Evolutionary conservation across 495 filamentous ascomycete genomes (phyloP).

Genomic region (Apodospora peruviana): DNA sequence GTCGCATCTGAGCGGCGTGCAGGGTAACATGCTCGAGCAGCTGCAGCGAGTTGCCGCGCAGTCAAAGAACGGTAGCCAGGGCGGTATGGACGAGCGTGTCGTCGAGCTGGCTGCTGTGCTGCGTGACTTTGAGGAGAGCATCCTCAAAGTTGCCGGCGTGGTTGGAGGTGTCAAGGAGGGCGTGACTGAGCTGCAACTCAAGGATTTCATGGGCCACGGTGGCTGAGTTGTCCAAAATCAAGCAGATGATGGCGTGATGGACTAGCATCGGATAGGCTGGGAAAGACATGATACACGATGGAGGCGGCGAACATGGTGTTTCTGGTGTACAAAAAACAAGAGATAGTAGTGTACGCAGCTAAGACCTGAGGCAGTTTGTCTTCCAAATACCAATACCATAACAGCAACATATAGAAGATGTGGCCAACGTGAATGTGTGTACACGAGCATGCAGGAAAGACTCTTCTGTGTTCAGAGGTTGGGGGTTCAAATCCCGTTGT

Average conservation of each 20-base stretch:
- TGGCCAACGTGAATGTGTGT: too few species aligned
- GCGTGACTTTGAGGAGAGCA: slow-evolving; percentile 71
- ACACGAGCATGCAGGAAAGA: too few species aligned
- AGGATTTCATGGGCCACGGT: slow-evolving; percentile 39
- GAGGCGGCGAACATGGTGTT: too few species aligned
- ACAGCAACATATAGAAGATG: too few species aligned
- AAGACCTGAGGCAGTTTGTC: too few species aligned
- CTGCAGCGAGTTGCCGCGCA: slow-evolving; percentile 58
- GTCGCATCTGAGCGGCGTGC: slow-evolving; percentile 70
- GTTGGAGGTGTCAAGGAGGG: slow-evolving; percentile 65
- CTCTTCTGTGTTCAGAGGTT: too few species aligned
- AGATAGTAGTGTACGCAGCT: too few species aligned
- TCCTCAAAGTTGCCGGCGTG: slow-evolving; percentile 67
- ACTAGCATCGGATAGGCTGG: background rate
- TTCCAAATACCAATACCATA: too few species aligned
- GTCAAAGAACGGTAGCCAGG: slow-evolving; percentile 42
- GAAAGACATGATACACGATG: too few species aligned
- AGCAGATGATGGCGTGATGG: background rate
- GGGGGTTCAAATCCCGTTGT: too few species aligned
- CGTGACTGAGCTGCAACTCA: slow-evolving; percentile 61
- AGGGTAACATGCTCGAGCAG: slow-evolving; percentile 62
- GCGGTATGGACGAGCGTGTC: slow-evolving; percentile 34
- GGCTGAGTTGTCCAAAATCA: slow-evolving; percentile 1
- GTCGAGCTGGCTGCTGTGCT: slow-evolving; percentile 59
- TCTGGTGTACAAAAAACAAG: too few species aligned